Evolutionary conservation across 2,329 filamentous ascomycete genomes (phyloP), one percentile per base, ranked within the genome.

Genomic region (Exserohilum turcica): DNA sequence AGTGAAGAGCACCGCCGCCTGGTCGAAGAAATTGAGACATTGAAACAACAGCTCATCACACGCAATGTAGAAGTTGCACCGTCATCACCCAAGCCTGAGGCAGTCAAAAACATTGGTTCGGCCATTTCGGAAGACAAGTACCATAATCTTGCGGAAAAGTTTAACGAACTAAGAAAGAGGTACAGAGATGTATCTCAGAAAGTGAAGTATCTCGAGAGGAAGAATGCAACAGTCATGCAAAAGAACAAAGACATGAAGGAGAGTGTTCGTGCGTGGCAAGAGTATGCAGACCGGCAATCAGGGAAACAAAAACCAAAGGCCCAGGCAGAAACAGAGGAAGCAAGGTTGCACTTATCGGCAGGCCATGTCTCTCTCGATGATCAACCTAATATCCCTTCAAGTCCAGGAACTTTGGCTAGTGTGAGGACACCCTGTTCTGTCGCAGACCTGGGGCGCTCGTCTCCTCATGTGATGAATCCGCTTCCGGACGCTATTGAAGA

Each of bases 231-330:
- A 33, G 73, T 70, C 39, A 74, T 66, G 67, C 58, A 68, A 38
- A 71, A 73, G 47, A 73, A 75, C 46, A 68, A 64, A 38, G 66
- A 74, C 2, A 75, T 76, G 64, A 78, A 78, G 48, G 65, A 74
- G 12, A 74, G 57, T 29, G 72, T 74, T 6, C 70, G 65, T 36
- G 68, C 68, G 24, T 76, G 74, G 74, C 71, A 74, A 52, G 62
- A 68, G 18, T 75, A 73, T 38, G 64, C 60, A 37, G 70, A 74
- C 45, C 69, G 65, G 9, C 63, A 72, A 24, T 55, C 60, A 4
- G 64, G 60, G 13, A 67, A 63, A 29, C 63, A 60, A 29, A 65
- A 60, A 54, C 43, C 48, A 24, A 66, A 67, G 45, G 28, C n/a
- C 6, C 48, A 64, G 31, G 32, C 27, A 7, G 60, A 51, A 49